These are phyloP conservation scores for Strobilomyces dryophilus DNA, from an alignment of 768 basidiomycete genomes.

Conservation along the genomic window DNA sequence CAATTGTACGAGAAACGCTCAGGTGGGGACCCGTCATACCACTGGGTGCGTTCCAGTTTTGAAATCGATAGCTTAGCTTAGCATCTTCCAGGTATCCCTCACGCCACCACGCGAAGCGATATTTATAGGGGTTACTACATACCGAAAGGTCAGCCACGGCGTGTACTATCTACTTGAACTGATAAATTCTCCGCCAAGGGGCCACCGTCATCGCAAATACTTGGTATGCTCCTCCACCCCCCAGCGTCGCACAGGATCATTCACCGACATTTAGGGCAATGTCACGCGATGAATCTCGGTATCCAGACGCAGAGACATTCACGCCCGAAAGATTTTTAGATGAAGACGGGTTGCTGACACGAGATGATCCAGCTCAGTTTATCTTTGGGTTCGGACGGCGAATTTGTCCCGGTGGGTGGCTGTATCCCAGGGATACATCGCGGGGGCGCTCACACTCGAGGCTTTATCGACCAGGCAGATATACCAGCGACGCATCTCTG, in stretches of 20 bases:
- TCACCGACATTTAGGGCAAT: background rate
- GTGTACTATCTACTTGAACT: background rate
- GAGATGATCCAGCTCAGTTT: background rate
- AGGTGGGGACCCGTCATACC: constrained; percentile 5
- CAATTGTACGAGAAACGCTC: background rate
- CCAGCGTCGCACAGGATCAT: background rate
- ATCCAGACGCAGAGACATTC: background rate
- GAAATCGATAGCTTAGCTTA: too few species aligned
- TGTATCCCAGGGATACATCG: too few species aligned
- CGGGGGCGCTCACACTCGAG: too few species aligned
- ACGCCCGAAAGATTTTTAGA: background rate
- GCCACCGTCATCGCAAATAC: background rate
- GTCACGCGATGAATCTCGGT: background rate
- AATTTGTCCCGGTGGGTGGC: background rate
- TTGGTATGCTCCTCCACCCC: background rate
- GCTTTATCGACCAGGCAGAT: background rate
- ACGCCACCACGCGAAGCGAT: background rate
- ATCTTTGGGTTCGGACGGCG: background rate
- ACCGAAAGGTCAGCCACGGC: background rate
- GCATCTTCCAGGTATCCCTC: background rate
- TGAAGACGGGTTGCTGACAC: background rate
- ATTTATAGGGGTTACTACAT: constrained; percentile 4
- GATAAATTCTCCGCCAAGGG: background rate
- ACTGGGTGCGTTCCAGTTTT: constrained; percentile 1
- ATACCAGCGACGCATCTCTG: background rate